A percentile compares a stretch with the other conserved stretches of the same genome.
Evolutionary conservation across 495 filamentous ascomycete genomes (phyloP).

Genomic region (Aspergillus indologenus): DNA sequence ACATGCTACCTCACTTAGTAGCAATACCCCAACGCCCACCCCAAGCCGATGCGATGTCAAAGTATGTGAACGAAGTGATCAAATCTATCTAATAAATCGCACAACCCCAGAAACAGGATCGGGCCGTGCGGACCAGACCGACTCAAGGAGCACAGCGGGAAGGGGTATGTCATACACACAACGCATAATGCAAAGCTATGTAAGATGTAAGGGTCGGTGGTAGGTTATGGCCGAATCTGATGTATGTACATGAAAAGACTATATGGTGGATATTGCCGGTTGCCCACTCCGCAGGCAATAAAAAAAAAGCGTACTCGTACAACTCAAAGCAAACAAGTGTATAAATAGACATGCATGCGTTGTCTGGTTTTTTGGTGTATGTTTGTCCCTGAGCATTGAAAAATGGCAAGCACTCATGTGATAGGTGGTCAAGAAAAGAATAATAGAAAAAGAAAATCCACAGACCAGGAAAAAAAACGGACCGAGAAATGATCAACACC

Average conservation of each 20-base stretch:
- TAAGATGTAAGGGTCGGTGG: too few species aligned
- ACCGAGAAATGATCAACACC: constrained; percentile 9
- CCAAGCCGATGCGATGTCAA: too few species aligned
- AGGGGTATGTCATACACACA: too few species aligned
- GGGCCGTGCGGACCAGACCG: too few species aligned
- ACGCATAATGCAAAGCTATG: background rate
- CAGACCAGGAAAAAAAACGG: background rate
- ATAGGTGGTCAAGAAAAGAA: background rate
- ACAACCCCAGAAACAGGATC: too few species aligned
- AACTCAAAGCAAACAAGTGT: background rate
- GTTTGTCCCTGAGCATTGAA: background rate
- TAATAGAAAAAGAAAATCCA: background rate
- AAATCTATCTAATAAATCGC: too few species aligned
- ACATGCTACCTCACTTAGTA: too few species aligned
- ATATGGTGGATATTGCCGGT: background rate
- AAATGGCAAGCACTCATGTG: background rate
- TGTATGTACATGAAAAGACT: background rate
- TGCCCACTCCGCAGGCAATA: too few species aligned
- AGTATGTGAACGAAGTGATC: too few species aligned
- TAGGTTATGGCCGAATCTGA: background rate
- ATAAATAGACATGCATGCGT: constrained; percentile 1
- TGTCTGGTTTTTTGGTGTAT: background rate
- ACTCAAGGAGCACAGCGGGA: too few species aligned
- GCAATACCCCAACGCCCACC: too few species aligned
- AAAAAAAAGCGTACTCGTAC: background rate